Percentiles rank a stretch among this genome's conserved stretches.
Evolutionary conservation across 1,139 yeast genomes (phyloP).

Genomic region (Candida sojae): DNA sequence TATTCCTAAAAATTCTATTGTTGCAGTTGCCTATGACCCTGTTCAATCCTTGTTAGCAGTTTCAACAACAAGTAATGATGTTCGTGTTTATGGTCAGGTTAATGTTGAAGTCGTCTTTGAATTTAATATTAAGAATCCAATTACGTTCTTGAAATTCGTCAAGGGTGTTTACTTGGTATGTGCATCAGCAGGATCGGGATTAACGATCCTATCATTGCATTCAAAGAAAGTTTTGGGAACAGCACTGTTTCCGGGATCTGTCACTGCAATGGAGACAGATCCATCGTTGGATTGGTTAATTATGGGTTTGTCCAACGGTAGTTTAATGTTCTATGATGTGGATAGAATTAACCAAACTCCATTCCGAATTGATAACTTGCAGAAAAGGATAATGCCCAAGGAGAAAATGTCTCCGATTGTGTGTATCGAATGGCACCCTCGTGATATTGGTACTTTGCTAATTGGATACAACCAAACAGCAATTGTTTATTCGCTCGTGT

Average conservation of each 20-base stretch:
- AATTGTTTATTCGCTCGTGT: slow-evolving; percentile 65
- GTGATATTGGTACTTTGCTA: slow-evolving; percentile 80
- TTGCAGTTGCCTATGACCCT: slow-evolving; percentile 80
- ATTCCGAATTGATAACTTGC: slow-evolving; percentile 70
- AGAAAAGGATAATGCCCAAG: slow-evolving; percentile 53
- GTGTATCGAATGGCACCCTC: slow-evolving; percentile 77
- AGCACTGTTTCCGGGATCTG: slow-evolving; percentile 60
- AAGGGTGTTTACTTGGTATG: slow-evolving; percentile 80
- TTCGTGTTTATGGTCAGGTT: slow-evolving; percentile 82
- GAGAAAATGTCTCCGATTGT: slow-evolving; percentile 61
- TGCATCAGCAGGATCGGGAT: slow-evolving; percentile 43
- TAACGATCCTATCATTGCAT: slow-evolving; percentile 71
- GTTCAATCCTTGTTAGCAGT: slow-evolving; percentile 84
- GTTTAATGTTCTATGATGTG: slow-evolving; percentile 74
- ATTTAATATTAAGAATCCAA: slow-evolving; percentile 50
- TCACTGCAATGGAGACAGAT: slow-evolving; percentile 73
- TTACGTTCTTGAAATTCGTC: slow-evolving; percentile 62
- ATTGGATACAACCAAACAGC: slow-evolving; percentile 74
- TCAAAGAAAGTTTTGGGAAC: slow-evolving; percentile 59
- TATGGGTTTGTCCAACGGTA: slow-evolving; percentile 79
- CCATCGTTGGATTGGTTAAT: slow-evolving; percentile 88
- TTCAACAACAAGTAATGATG: slow-evolving; percentile 67
- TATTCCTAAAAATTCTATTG: slow-evolving; percentile 42
- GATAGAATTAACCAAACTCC: slow-evolving; percentile 74
- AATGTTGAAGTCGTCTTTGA: slow-evolving; percentile 75